Evolutionary conservation across 768 basidiomycete genomes (phyloP).

Genomic region (Tricholoma saponaceum): DNA sequence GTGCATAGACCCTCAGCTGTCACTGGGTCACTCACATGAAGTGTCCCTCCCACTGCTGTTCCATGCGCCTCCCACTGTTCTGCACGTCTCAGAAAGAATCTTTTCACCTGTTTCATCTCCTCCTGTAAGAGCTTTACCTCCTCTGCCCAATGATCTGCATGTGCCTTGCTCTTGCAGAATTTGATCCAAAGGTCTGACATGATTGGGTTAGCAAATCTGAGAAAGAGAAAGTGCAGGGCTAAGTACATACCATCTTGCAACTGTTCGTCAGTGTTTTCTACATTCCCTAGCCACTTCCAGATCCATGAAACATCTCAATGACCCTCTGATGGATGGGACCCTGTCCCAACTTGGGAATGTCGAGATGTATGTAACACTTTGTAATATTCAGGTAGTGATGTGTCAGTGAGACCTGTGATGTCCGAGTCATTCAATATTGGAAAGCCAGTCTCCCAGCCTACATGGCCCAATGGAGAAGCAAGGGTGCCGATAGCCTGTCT

Average conservation of each 20-base stretch:
- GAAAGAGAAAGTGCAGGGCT: not conserved
- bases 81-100: not conserved
- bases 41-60: not conserved
- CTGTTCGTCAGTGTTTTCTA: not conserved
- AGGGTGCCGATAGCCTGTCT: no score
- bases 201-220: not conserved
- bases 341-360: not conserved
- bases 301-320: not conserved
- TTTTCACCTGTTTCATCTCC: constrained; percentile 3
- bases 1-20: not conserved
- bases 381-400: no score
- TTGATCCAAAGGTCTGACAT: constrained; percentile 1
- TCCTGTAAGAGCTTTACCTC: no score
- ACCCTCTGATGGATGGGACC: not conserved
- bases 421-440: no score
- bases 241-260: constrained; percentile 1
- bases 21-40: not conserved
- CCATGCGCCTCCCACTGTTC: not conserved
- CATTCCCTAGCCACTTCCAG: not conserved
- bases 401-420: no score
- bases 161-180: constrained; percentile 1
- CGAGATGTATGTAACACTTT: not conserved
- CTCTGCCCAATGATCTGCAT: not conserved
- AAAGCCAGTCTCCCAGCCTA: no score
- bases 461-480: no score